Conservation (phyloP, 768 basidiomycete genomes). For the Hygrocybe punicea region DNA sequence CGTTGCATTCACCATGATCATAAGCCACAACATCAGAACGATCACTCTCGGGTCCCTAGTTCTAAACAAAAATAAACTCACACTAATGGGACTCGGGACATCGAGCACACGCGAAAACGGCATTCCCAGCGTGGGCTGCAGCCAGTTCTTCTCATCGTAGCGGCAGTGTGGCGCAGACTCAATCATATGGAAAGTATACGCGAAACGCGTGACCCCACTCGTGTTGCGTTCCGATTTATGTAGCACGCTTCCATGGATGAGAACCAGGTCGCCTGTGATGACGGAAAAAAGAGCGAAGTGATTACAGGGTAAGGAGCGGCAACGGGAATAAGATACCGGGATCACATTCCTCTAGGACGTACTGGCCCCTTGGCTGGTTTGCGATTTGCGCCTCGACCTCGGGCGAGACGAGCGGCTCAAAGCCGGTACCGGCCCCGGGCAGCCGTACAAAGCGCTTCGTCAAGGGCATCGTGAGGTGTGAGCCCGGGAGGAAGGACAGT, state of each 20-base stretch:
- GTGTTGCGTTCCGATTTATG: constrained; percentile 90
- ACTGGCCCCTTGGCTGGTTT: constrained; percentile 40
- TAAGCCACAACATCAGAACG: too few species aligned
- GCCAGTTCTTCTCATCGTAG: constrained; percentile 93
- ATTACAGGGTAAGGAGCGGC: neutral
- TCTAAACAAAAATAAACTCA: too few species aligned
- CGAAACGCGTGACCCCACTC: constrained; percentile 76
- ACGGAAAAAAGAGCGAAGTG: neutral
- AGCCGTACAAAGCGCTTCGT: constrained; percentile 84
- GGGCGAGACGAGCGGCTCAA: constrained; percentile 56
- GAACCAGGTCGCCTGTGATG: constrained; percentile 72
- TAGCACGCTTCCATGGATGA: constrained; percentile 87
- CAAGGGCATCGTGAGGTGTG: constrained; percentile 71
- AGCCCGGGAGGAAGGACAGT: constrained; percentile 85
- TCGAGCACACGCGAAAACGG: constrained; percentile 67
- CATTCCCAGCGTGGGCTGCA: constrained; percentile 82
- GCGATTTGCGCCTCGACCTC: constrained; percentile 32
- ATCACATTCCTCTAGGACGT: constrained; percentile 66
- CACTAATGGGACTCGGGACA: neutral
- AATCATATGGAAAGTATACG: constrained; percentile 97
- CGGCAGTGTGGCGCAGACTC: constrained; percentile 65
- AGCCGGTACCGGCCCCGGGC: constrained; percentile 75
- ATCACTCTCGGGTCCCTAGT: too few species aligned
- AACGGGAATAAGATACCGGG: constrained; percentile 48
- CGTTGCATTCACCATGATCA: too few species aligned